A percentile compares a stretch with the other conserved stretches of the same genome.
Evolutionary conservation across 179 eudicot species (phyloP).

Genomic region (Dionaea muscipula): DNA sequence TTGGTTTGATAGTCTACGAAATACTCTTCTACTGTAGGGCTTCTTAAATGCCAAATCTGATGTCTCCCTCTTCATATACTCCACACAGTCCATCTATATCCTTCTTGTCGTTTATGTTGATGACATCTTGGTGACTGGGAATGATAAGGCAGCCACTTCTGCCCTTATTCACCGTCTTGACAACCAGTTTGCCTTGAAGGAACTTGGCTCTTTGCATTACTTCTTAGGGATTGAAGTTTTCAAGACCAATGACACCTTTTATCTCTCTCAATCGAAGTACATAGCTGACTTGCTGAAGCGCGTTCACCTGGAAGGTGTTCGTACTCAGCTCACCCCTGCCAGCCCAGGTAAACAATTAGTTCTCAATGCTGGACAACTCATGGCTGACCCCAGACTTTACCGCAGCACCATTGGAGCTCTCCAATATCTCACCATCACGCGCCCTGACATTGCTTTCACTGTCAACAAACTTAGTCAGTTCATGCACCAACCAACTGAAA

Average conservation of each 20-base stretch:
- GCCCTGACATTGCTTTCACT: neutral
- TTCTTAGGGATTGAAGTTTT: neutral
- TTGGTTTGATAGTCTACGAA: neutral
- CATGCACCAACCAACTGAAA: neutral
- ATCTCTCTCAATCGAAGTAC: neutral
- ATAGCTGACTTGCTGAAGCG: neutral
- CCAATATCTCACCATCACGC: neutral
- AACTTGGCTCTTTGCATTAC: neutral
- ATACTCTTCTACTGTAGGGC: neutral
- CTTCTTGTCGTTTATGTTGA: neutral
- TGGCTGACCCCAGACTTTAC: neutral
- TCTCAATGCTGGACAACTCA: neutral
- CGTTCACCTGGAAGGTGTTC: neutral
- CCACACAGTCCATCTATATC: neutral
- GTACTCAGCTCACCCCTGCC: neutral
- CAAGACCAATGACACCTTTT: no score
- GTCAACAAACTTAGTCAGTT: constrained; percentile 1
- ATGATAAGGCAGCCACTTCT: neutral
- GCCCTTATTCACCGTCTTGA: neutral
- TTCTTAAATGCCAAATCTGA: neutral
- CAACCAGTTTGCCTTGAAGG: neutral
- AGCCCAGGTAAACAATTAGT: neutral
- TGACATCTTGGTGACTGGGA: neutral
- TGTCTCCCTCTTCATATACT: neutral
- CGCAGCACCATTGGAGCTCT: neutral